A percentile compares a stretch with the other conserved stretches of the same genome.
These are phyloP conservation scores for Nakaseomyces uthaithaninus DNA, from an alignment of 1,139 yeast species.

Conservation along the genomic window DNA sequence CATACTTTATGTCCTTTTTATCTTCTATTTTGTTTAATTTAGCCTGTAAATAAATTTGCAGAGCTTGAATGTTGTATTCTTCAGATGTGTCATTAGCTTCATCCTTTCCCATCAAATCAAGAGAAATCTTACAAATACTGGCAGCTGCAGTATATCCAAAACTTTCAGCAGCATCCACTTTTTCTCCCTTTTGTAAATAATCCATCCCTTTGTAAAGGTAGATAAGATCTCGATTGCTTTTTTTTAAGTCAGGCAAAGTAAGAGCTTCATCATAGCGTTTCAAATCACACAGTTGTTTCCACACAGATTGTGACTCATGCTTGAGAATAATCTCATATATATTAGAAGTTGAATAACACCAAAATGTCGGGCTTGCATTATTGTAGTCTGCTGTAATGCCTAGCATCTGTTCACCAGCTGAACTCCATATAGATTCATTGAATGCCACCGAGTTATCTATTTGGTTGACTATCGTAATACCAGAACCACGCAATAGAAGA, in stretches of 20 bases:
- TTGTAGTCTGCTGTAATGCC: conserved; percentile 56
- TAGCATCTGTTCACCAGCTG: conserved; percentile 37
- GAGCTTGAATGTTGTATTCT: conserved; percentile 32
- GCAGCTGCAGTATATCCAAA: conserved; percentile 49
- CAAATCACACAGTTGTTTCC: conserved; percentile 62
- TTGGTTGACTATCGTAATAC: conserved; percentile 41
- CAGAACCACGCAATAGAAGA: conserved; percentile 38
- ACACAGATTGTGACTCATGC: conserved; percentile 65
- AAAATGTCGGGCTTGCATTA: conserved; percentile 41
- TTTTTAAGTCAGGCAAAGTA: conserved; percentile 36
- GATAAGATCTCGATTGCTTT: conserved; percentile 45
- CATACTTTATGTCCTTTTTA: conserved; percentile 43
- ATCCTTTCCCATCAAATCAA: conserved; percentile 43
- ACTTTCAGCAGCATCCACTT: conserved; percentile 48
- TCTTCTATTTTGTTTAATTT: conserved; percentile 51
- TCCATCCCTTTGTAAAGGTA: conserved; percentile 57
- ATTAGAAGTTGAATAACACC: conserved; percentile 46
- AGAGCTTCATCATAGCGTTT: conserved; percentile 66
- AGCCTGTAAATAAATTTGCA: conserved; percentile 50
- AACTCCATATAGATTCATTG: conserved; percentile 34
- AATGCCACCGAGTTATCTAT: conserved; percentile 42
- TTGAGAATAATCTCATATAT: conserved; percentile 63
- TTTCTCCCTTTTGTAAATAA: conserved; percentile 34
- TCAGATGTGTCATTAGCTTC: conserved; percentile 27
- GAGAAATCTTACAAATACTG: conserved; percentile 61